Conservation (phyloP, 129 eudicot species). For the Lactuca sativa region DNA sequence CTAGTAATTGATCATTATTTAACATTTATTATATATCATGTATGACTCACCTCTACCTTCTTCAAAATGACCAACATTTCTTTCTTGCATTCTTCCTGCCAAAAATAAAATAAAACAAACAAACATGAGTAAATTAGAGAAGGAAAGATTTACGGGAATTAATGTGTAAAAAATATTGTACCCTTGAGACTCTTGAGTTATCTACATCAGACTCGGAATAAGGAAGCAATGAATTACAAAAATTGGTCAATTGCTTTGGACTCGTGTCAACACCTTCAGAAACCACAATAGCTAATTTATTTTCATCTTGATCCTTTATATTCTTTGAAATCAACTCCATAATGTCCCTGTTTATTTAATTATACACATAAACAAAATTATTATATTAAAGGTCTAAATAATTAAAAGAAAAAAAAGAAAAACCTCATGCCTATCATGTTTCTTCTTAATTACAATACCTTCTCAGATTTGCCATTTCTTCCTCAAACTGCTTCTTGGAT, state of each 20-base stretch:
- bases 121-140: slow-evolving; percentile 5
- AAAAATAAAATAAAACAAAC: not conserved
- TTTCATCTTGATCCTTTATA: slow-evolving; percentile 26
- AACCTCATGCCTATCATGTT: too few species aligned
- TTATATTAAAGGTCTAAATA: too few species aligned
- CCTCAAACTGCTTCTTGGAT: slow-evolving; percentile 46
- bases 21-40: not conserved
- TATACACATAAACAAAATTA: not conserved
- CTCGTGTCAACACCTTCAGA: slow-evolving; percentile 25
- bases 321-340: slow-evolving; percentile 35
- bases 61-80: slow-evolving; percentile 44
- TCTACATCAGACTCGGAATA: slow-evolving; percentile 31
- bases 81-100: slow-evolving; percentile 57
- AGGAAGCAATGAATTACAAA: slow-evolving; percentile 32
- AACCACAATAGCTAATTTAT: slow-evolving; percentile 31
- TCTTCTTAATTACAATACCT: slow-evolving; percentile 42
- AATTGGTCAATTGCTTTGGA: slow-evolving; percentile 28
- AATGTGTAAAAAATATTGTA: slow-evolving; percentile 1
- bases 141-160: slow-evolving; percentile 11
- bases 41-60: slow-evolving; percentile 57
- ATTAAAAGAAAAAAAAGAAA: too few species aligned
- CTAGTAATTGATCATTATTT: slow-evolving; percentile 6
- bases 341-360: slow-evolving; percentile 50
- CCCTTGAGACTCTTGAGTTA: slow-evolving; percentile 35
- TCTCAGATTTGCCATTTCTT: slow-evolving; percentile 58